Conservation (phyloP, 331 rosid genomes). For the Arachis monticola region DNA sequence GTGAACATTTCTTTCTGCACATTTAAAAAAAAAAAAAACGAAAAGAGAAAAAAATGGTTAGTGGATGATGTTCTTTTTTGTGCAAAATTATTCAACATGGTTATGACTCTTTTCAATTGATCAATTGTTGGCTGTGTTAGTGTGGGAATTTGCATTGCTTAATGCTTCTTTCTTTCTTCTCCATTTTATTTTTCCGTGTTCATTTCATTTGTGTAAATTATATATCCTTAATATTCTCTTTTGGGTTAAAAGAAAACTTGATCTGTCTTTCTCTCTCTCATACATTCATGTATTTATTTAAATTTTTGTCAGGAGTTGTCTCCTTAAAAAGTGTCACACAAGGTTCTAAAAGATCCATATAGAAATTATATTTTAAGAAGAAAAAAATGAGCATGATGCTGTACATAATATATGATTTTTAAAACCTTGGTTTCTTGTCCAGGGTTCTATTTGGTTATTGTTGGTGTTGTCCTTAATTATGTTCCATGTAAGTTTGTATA, state of each 20-base stretch:
- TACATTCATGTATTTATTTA: conserved; percentile 8
- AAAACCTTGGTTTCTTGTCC: conserved; percentile 1
- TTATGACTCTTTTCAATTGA: too few species aligned
- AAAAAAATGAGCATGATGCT: not conserved
- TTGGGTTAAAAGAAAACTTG: conserved; percentile 7
- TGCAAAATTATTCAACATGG: conserved; percentile 2
- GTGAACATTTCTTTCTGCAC: conserved; percentile 5
- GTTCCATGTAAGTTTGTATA: too few species aligned
- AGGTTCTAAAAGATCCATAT: conserved; percentile 41
- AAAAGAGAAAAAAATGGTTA: too few species aligned
- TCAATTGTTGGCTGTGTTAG: too few species aligned
- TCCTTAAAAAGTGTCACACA: conserved; percentile 36
- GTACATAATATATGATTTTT: not conserved
- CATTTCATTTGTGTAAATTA: conserved; percentile 18
- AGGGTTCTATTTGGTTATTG: conserved; percentile 6
- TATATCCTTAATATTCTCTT: not conserved
- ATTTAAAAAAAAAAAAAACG: not conserved
- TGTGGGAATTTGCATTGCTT: conserved; percentile 35
- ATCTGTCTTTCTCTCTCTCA: not conserved
- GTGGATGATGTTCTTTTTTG: not conserved
- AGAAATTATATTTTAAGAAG: not conserved
- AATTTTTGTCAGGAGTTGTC: conserved; percentile 35
- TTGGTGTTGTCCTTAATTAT: too few species aligned
- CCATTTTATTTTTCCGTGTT: conserved; percentile 37
- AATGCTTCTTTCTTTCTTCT: not conserved